Evolutionary conservation across 139 green algal genomes (phyloP).

Genomic region (Micractinium sp.): DNA sequence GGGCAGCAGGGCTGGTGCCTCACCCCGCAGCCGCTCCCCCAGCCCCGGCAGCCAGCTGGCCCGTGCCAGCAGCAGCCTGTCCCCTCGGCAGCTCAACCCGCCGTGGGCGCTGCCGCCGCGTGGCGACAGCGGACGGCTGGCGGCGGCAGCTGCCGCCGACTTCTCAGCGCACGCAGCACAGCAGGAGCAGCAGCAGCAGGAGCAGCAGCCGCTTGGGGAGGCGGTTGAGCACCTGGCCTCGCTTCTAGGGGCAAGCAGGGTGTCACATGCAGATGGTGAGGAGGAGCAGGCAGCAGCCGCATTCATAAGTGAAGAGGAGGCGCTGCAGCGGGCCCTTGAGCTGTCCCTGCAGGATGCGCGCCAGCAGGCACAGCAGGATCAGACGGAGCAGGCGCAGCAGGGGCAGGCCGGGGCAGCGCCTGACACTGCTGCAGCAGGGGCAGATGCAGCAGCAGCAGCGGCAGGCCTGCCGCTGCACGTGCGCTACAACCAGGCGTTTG

Average conservation of each 20-base stretch:
- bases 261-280: not conserved
- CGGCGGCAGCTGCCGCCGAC: not conserved
- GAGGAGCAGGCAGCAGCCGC: not conserved
- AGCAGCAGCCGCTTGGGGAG: not conserved
- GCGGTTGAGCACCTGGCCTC: not conserved
- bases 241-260: not conserved
- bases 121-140: not conserved
- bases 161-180: not conserved
- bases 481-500: not conserved
- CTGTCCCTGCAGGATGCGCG: constrained; percentile 18
- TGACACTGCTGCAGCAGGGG: not conserved
- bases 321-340: constrained; percentile 40
- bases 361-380: not conserved
- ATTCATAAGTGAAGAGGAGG: constrained; percentile 29
- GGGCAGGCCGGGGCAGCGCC: not conserved
- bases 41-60: not conserved
- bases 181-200: not conserved
- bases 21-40: constrained; percentile 11
- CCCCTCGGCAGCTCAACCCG: not conserved
- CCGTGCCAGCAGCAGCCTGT: not conserved
- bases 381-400: not conserved
- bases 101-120: not conserved
- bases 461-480: not conserved
- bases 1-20: not conserved
- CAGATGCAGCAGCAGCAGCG: not conserved